A percentile compares a stretch with the other conserved stretches of the same genome.
Conservation (phyloP, 2,329 filamentous ascomycete genomes). For the Fragosphaeria purpurea region DNA sequence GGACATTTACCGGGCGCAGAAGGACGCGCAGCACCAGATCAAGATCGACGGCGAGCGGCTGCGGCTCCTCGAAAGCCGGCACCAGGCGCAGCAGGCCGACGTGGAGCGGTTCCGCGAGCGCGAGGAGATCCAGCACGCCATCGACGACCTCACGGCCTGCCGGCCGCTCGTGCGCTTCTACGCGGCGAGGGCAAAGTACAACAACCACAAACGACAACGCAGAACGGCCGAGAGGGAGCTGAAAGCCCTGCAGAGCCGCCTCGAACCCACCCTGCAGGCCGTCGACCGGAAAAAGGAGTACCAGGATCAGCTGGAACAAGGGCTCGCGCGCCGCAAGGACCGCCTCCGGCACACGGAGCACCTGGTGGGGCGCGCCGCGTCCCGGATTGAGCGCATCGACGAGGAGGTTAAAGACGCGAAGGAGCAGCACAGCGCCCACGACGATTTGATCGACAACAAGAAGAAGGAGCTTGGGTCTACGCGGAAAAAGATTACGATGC, state of each 20-base stretch:
- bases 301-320: conserved; percentile 41
- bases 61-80: conserved; percentile 58
- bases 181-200: conserved; percentile 37
- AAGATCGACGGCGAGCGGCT: conserved; percentile 53
- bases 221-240: conserved; percentile 48
- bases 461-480: conserved; percentile 40
- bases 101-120: conserved; percentile 76
- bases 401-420: conserved; percentile 35
- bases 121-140: conserved; percentile 52
- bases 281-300: conserved; percentile 65
- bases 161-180: conserved; percentile 58
- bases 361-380: conserved; percentile 34
- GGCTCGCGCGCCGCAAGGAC: conserved; percentile 43
- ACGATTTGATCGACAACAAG: conserved; percentile 36
- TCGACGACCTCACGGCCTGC: conserved; percentile 55
- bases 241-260: conserved; percentile 45
- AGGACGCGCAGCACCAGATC: conserved; percentile 47
- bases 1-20: conserved; percentile 58
- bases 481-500: conserved; percentile 47
- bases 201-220: conserved; percentile 44
- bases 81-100: conserved; percentile 65
- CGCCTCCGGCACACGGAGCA: conserved; percentile 45
- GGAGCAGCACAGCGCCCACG: conserved; percentile 42
- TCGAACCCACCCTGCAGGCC: conserved; percentile 57
- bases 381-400: conserved; percentile 29